phyloP scores from a whole-genome alignment of 2,329 filamentous ascomycete genomes.

The Teratosphaeria zuluensis region DNA sequence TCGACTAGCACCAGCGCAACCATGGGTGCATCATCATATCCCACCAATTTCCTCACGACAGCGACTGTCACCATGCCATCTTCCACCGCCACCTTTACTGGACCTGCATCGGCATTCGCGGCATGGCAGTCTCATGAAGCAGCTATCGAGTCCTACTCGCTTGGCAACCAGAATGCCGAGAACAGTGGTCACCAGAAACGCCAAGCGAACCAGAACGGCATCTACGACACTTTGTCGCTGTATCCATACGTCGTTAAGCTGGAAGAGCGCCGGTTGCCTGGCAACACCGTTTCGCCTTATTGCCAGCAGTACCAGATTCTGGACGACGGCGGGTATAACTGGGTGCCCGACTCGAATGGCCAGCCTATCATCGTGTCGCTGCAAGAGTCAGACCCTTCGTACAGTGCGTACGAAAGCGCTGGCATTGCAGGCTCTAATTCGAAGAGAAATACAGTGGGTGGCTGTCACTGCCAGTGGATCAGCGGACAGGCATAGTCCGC shows the following conservation, averaged over 20 bases:
- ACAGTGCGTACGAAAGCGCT: constrained; percentile 15
- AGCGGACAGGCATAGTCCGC: constrained; percentile 5
- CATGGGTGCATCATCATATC: constrained; percentile 5
- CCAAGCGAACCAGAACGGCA: constrained; percentile 3
- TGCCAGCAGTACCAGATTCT: constrained; percentile 57
- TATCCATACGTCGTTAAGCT: constrained; percentile 53
- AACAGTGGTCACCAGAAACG: constrained; percentile 4
- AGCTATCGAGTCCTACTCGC: constrained; percentile 1
- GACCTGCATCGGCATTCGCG: constrained; percentile 4
- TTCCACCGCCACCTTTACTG: constrained; percentile 14
- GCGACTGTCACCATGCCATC: constrained; percentile 10
- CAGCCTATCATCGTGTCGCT: constrained; percentile 30
- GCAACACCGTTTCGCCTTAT: constrained; percentile 42
- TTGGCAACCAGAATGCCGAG: constrained; percentile 6
- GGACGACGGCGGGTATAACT: constrained; percentile 38
- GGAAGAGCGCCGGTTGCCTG: constrained; percentile 49
- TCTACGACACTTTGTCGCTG: constrained; percentile 4
- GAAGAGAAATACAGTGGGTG: constrained; percentile 11
- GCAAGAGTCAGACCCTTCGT: constrained; percentile 31
- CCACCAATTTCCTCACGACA: constrained; percentile 5
- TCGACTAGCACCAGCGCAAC: constrained; percentile 7
- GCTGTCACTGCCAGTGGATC: constrained; percentile 30
- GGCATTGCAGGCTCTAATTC: constrained; percentile 3
- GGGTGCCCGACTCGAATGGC: constrained; percentile 25
- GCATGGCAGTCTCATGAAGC: constrained; percentile 5